phyloP scores from a whole-genome alignment of 495 filamentous ascomycete genomes.

The Penicillium egyptiacum region DNA sequence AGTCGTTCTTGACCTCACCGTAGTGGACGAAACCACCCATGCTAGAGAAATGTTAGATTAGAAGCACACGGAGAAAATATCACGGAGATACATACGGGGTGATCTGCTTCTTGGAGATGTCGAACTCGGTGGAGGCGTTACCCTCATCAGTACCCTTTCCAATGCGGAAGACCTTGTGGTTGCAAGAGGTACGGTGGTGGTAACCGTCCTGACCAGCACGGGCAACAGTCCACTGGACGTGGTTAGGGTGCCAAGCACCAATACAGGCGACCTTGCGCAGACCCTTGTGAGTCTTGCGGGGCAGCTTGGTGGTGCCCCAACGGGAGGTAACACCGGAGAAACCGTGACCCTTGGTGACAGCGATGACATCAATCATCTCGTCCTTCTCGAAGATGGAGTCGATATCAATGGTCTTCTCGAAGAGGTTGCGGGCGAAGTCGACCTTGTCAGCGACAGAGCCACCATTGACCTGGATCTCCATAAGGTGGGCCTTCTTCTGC shows the following conservation, averaged over 20 bases:
- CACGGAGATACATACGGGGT: slow-evolving; percentile 81
- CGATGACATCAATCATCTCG: slow-evolving; percentile 99
- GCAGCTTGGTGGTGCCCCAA: slow-evolving; percentile 99
- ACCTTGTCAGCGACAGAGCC: slow-evolving; percentile 94
- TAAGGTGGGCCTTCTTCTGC: slow-evolving; percentile 99
- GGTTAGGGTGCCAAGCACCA: slow-evolving; percentile 99
- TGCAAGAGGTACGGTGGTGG: slow-evolving; percentile 99
- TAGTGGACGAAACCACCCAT: slow-evolving; percentile 99
- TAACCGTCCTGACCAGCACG: slow-evolving; percentile 99
- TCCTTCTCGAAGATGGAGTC: slow-evolving; percentile 97
- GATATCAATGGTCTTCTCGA: slow-evolving; percentile 97
- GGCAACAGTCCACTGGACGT: slow-evolving; percentile 99
- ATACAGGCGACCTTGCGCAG: slow-evolving; percentile 99
- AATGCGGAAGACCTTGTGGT: slow-evolving; percentile 99
- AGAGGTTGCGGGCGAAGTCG: slow-evolving; percentile 86
- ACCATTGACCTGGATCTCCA: slow-evolving; percentile 99
- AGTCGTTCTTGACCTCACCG: slow-evolving; percentile 99
- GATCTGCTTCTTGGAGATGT: slow-evolving; percentile 98
- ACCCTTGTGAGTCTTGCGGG: slow-evolving; percentile 99
- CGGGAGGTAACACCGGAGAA: slow-evolving; percentile 94
- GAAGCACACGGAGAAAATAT: not conserved
- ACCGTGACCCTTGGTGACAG: slow-evolving; percentile 99
- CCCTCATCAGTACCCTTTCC: slow-evolving; percentile 84
- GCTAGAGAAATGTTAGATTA: slow-evolving; percentile 52
- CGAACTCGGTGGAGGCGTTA: slow-evolving; percentile 93